Conservation (phyloP, 352 stramenopile species). For the Globisporangium radiosum region DNA sequence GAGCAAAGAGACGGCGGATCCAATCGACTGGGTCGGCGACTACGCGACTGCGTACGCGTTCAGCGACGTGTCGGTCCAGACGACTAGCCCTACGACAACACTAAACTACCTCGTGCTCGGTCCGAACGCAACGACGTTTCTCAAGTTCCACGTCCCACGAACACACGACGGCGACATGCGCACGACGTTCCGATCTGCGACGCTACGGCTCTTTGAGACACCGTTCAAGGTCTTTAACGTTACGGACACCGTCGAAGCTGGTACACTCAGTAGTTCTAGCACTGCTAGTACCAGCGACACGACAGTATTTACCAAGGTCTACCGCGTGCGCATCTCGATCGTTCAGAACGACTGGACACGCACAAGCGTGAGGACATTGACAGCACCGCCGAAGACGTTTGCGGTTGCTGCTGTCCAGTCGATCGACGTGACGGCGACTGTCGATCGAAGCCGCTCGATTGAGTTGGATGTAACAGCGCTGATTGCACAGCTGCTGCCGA, state of each 20-base stretch:
- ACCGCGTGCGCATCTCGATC: constrained; percentile 34
- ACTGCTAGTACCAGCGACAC: constrained; percentile 8
- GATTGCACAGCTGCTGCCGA: constrained; percentile 27
- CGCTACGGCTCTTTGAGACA: constrained; percentile 42
- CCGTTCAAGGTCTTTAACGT: constrained; percentile 67
- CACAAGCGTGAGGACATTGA: constrained; percentile 12
- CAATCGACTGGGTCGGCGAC: constrained; percentile 47
- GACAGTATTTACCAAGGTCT: constrained; percentile 35
- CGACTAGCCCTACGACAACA: neutral
- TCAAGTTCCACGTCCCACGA: constrained; percentile 65
- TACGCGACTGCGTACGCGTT: constrained; percentile 41
- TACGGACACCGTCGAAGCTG: constrained; percentile 15
- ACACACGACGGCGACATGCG: constrained; percentile 41
- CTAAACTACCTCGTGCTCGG: constrained; percentile 52
- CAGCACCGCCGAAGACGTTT: neutral
- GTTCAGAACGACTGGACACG: constrained; percentile 47
- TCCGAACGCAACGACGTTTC: constrained; percentile 30
- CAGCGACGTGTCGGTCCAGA: constrained; percentile 40
- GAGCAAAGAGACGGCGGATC: constrained; percentile 37
- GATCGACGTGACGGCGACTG: constrained; percentile 26
- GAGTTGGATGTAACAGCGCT: constrained; percentile 51
- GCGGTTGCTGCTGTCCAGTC: constrained; percentile 12
- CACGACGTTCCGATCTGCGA: constrained; percentile 24
- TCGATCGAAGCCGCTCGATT: constrained; percentile 42
- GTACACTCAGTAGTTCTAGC: neutral